Evolutionary conservation across 441 rosid species (phyloP).

Genomic region (Dalechampia spathulata): DNA sequence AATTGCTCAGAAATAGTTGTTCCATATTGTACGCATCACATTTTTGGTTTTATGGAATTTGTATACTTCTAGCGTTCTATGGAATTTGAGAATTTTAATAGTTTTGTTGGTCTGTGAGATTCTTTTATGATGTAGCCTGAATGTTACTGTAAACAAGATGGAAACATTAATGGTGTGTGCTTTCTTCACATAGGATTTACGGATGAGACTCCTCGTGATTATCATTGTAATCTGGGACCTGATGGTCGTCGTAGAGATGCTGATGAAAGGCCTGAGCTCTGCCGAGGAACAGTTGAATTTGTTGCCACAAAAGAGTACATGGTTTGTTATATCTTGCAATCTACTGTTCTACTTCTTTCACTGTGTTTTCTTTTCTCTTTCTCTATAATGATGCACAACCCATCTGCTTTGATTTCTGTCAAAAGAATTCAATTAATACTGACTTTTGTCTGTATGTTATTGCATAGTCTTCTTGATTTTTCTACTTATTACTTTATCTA

Average conservation of each 20-base stretch:
- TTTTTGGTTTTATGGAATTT: background rate
- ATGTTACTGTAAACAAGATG: slow-evolving; percentile 8
- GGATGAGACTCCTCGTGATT: slow-evolving; percentile 89
- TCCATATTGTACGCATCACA: background rate
- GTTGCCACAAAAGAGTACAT: slow-evolving; percentile 83
- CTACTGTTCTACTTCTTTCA: slow-evolving; percentile 6
- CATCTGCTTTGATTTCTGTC: background rate
- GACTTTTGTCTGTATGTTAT: background rate
- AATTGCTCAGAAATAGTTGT: background rate
- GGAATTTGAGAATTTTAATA: background rate
- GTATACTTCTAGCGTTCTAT: background rate
- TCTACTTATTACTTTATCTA: slow-evolving; percentile 6
- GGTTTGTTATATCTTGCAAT: slow-evolving; percentile 44
- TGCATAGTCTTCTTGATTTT: background rate
- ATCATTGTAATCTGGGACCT: slow-evolving; percentile 95
- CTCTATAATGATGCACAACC: background rate
- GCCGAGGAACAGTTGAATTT: slow-evolving; percentile 92
- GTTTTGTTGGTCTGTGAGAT: background rate
- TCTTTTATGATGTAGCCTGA: slow-evolving; percentile 2
- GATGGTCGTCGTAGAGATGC: slow-evolving; percentile 98
- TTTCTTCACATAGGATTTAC: slow-evolving; percentile 61
- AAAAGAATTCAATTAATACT: background rate
- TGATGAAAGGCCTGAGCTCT: slow-evolving; percentile 95
- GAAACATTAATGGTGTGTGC: slow-evolving; percentile 4
- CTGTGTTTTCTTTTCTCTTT: background rate